Evolutionary conservation across 2,329 filamentous ascomycete genomes (phyloP).

Genomic region (Scedosporium dehoogii): DNA sequence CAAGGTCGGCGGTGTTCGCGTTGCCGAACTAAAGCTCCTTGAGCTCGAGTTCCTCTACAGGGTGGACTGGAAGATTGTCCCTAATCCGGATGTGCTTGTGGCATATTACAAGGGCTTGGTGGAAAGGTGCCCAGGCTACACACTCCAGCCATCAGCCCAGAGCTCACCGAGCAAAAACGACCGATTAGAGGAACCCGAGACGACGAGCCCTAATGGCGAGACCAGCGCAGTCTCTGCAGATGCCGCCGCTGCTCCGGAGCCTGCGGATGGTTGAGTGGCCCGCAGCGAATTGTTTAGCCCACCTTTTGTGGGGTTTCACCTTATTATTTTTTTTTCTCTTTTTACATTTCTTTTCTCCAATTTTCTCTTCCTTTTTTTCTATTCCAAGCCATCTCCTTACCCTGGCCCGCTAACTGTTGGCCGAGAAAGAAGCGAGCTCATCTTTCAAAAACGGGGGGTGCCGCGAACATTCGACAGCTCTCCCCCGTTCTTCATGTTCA

Average conservation of each 20-base stretch:
- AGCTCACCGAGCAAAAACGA: background rate
- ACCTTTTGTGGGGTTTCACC: background rate
- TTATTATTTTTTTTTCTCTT: background rate
- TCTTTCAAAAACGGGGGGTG: too few species aligned
- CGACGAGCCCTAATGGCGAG: background rate
- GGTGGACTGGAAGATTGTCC: conserved; percentile 95
- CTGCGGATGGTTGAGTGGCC: background rate
- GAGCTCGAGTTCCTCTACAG: conserved; percentile 89
- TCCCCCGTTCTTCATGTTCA: background rate
- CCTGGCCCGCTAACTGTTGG: too few species aligned
- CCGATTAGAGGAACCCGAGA: background rate
- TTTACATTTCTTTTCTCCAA: too few species aligned
- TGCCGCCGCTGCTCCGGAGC: background rate
- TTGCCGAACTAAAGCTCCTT: conserved; percentile 79
- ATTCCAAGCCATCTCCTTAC: too few species aligned
- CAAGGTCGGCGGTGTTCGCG: conserved; percentile 81
- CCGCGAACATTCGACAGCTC: too few species aligned
- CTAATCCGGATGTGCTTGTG: conserved; percentile 83
- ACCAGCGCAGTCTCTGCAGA: background rate
- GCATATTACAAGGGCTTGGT: conserved; percentile 90
- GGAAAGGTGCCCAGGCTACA: conserved; percentile 49
- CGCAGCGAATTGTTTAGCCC: background rate
- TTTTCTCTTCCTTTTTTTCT: too few species aligned
- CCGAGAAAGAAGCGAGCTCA: too few species aligned
- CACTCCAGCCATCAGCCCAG: conserved; percentile 28